Base-by-base conservation (phyloP, 1,284 basidiomycete genomes). In the Irpex sp. region DNA sequence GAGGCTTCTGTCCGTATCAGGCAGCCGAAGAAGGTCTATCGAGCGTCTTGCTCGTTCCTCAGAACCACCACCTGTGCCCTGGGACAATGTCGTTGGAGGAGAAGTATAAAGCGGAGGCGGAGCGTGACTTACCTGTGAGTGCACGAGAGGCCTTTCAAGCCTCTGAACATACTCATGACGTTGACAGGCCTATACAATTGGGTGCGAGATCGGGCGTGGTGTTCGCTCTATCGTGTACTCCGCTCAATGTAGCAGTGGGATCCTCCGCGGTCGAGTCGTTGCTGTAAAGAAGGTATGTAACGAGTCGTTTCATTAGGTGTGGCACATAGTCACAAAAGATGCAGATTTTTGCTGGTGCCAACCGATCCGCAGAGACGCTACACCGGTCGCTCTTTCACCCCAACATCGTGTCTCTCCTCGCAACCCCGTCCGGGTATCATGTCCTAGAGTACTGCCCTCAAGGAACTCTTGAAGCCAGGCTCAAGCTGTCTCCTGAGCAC, bases 331-430 rank as follows among this genome's bases (percentile, higher is more conserved):
- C 59, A 59, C 49, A 58, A 33, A 49, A 19, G 36, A 61, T 61
- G 14, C 56, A 58, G 53, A 45, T 28, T 45, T 45, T n/a, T n/a
- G 57, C 61, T 53, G 64, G 53, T 14, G 4, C n/a, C 8, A 55
- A 53, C 3, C 47, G 66, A 7, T 66, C 71, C 4, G 60, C 68
- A 3, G 51, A 67, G 1, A 33, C 28, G 28, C 58, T 82, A 28
- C 79, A 82, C 63, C 75, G 75, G 60, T 68, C 76, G 0, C 70
- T 83, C 8, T 77, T 76, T 65, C 82, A 84, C 66, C 82, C 82
- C 4, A 77, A 75, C 42, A 73, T 84, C 61, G 71, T 80, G 10
- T 77, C 81, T n/a, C 67, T 83, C 2, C 73, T 81, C n/a, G 78
- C 78, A 7, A 67, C 66, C 3, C 80, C 82, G 62, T 65, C 68